Evolutionary conservation across 257 asterid species (phyloP).

Genomic region (Sherardia arvensis): DNA sequence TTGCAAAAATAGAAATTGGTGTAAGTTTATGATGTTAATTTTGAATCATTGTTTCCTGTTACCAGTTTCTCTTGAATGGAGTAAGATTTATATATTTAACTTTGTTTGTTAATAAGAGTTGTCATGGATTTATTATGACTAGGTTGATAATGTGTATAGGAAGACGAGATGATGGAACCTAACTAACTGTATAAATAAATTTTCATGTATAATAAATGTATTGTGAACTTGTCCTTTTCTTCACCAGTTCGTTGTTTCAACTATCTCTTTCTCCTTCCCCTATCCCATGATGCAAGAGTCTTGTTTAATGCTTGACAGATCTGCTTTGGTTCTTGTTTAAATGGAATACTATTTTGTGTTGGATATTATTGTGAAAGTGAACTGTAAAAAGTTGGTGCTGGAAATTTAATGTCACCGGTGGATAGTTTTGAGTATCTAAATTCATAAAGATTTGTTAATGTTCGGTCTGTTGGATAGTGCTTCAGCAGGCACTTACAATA

Average conservation of each 20-base stretch:
- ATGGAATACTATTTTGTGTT: neutral
- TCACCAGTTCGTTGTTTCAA: neutral
- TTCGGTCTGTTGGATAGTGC: neutral
- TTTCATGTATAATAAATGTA: neutral
- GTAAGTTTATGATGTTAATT: slow-evolving; percentile 31
- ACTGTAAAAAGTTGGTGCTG: neutral
- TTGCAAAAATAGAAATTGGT: slow-evolving; percentile 70
- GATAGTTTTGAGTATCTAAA: neutral
- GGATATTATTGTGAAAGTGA: neutral
- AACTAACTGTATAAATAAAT: neutral
- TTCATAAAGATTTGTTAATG: neutral
- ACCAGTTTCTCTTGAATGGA: neutral
- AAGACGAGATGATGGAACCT: neutral
- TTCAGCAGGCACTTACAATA: neutral
- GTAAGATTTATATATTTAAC: neutral
- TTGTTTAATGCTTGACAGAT: neutral
- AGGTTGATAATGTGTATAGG: neutral
- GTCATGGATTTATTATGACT: neutral
- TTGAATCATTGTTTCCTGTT: neutral
- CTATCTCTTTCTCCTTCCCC: neutral
- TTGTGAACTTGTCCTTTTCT: neutral
- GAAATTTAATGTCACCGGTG: neutral
- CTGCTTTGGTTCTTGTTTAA: neutral
- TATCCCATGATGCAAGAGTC: neutral
- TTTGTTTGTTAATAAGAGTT: neutral